Conservation (phyloP, 352 stramenopile genomes). For the Phytopythium vexans region DNA sequence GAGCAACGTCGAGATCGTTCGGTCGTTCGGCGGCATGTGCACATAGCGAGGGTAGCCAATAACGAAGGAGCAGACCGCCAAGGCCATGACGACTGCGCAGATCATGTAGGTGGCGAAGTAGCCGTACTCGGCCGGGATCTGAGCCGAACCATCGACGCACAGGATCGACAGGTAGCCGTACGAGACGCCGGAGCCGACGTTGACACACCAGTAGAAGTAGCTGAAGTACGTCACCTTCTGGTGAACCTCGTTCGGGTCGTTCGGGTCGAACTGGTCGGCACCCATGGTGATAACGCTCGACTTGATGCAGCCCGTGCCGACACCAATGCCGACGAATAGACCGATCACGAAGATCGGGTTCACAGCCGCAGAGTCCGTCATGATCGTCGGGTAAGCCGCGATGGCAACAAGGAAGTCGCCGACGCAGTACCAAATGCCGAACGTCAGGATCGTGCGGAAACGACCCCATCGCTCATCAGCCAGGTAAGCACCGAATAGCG, state of each 20-base stretch:
- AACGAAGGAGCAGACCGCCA: constrained; percentile 32
- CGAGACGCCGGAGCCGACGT: constrained; percentile 55
- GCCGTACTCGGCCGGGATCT: constrained; percentile 62
- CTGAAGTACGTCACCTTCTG: constrained; percentile 70
- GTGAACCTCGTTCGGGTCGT: constrained; percentile 28
- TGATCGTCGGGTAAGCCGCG: constrained; percentile 34
- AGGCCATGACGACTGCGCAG: constrained; percentile 28
- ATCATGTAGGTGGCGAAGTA: constrained; percentile 74
- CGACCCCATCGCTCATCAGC: constrained; percentile 50
- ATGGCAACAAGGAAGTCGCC: constrained; percentile 47
- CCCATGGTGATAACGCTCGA: constrained; percentile 53
- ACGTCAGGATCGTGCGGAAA: constrained; percentile 52
- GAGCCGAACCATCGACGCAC: constrained; percentile 58
- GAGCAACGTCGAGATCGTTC: constrained; percentile 46
- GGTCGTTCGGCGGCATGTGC: constrained; percentile 29
- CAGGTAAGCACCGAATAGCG: constrained; percentile 47
- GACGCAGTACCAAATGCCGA: constrained; percentile 50
- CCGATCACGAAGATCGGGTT: constrained; percentile 47
- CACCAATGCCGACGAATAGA: constrained; percentile 37
- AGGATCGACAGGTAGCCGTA: constrained; percentile 76
- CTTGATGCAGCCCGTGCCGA: constrained; percentile 46
- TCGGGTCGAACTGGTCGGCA: constrained; percentile 49
- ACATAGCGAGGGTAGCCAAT: constrained; percentile 39
- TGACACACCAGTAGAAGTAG: too few species aligned
- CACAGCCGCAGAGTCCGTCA: constrained; percentile 17